Base-by-base conservation (phyloP, 2,329 filamentous ascomycete genomes). In the Trichophyton equinum region DNA sequence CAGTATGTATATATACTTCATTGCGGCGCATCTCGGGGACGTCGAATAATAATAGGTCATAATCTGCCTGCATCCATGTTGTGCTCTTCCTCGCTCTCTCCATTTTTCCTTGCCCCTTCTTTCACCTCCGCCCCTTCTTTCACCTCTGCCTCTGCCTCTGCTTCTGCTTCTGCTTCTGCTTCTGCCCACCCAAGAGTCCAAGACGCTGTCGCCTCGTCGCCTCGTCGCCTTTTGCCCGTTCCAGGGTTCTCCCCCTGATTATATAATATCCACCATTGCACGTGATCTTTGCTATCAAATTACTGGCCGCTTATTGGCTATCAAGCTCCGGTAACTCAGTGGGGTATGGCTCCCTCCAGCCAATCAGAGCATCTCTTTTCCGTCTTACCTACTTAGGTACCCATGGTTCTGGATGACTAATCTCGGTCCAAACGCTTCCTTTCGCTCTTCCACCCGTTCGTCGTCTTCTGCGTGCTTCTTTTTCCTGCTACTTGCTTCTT, bases 401-500 rank as follows among this genome's bases (percentile, higher is more conserved):
- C 25, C 49, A 55, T 8, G 38, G 46, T 27, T 42, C 7, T 36
- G 25, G 49, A 33, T 55, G 49, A 55, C 49, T 55, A 33, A 55
- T 15, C 49, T 55, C 49, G 49, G 49, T n/a, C 40, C 33, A 25
- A 42, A 42, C 22, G 33, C 40, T 25, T 6, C 46, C 13, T 36
- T 18, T 18, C 36, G 58, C 33, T 46, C 51, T 25, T 42, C 51
- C 40, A 4, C 22, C 18, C 18, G 18, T 22, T 6, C 46, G 4
- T 38, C 25, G 25, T 27, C 25, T 27, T 27, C 25, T 27, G 25
- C 25, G 25, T 27, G 25, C 25, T 18, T 18, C 36, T 56, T 25
- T 46, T 44, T 20, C 36, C 51, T 44, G 25, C 51, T 51, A 3
- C 18, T 18, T 18, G 47, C 62, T 42, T 60, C 57, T 60, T 22